Conservation (phyloP, 257 asterid species). For the Paraleonurus japonicus region DNA sequence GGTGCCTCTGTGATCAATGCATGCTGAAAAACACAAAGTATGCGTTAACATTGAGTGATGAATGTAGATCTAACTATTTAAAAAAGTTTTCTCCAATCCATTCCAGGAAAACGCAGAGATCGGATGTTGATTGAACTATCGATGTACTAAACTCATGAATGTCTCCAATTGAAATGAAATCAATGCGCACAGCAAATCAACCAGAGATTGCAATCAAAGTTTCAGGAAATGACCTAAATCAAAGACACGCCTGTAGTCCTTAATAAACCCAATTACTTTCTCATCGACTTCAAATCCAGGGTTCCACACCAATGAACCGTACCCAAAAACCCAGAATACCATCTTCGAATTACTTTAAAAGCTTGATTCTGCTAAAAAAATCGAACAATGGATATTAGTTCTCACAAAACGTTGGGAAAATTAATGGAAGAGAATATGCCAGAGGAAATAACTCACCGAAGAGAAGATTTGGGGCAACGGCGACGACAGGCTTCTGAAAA, state of each 20-base stretch:
- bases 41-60: background rate
- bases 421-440: background rate
- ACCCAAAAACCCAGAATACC: conserved; percentile 92
- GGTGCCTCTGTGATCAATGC: conserved; percentile 96
- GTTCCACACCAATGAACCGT: conserved; percentile 95
- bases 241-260: conserved; percentile 81
- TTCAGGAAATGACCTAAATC: conserved; percentile 58
- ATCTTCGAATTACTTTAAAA: conserved; percentile 29
- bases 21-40: conserved; percentile 45
- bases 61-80: background rate
- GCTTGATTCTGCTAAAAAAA: conserved; percentile 24
- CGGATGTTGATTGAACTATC: background rate
- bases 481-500: conserved; percentile 13
- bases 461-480: background rate
- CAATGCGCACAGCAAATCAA: background rate
- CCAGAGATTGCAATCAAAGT: background rate
- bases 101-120: background rate
- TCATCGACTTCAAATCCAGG: conserved; percentile 91
- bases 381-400: background rate
- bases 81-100: background rate
- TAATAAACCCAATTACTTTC: conserved; percentile 74
- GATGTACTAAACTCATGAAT: background rate
- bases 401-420: background rate
- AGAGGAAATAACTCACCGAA: conserved; percentile 15
- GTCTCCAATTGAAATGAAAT: background rate